Conservation (phyloP, 192 early-diverging fungal species). For the Backusella westeae region DNA sequence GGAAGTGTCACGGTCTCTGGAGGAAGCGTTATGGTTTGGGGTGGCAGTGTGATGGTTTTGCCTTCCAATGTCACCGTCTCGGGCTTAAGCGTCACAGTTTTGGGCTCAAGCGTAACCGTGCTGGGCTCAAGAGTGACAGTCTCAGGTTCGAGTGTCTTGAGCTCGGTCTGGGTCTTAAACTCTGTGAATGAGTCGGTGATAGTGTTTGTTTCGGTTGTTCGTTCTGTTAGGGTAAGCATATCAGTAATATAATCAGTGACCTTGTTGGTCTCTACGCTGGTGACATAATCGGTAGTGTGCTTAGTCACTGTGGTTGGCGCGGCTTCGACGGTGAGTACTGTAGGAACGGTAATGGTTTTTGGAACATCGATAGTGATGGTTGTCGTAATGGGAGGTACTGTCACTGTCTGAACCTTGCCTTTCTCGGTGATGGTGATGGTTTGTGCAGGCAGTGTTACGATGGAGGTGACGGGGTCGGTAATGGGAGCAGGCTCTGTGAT, state of each 20-base stretch:
- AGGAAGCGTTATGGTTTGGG: background rate
- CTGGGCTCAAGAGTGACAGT: background rate
- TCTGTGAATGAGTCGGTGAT: background rate
- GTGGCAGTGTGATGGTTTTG: background rate
- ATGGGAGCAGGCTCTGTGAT: background rate
- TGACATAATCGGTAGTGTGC: background rate
- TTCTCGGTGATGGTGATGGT: background rate
- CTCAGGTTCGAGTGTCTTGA: background rate
- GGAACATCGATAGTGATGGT: background rate
- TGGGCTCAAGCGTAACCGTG: background rate
- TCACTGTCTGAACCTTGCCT: background rate
- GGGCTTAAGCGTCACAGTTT: background rate
- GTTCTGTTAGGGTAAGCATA: background rate
- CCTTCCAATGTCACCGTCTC: background rate
- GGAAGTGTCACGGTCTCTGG: background rate
- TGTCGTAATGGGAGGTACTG: background rate
- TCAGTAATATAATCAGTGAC: background rate
- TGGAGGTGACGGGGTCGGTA: background rate
- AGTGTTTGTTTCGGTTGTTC: background rate
- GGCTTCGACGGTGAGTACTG: background rate
- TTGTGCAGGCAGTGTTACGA: background rate
- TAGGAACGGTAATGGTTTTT: background rate
- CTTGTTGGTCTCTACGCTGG: background rate
- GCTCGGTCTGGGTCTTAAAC: background rate
- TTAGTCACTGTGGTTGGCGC: background rate